Conservation (phyloP, 441 rosid species). For the Populus trichocarpa region DNA sequence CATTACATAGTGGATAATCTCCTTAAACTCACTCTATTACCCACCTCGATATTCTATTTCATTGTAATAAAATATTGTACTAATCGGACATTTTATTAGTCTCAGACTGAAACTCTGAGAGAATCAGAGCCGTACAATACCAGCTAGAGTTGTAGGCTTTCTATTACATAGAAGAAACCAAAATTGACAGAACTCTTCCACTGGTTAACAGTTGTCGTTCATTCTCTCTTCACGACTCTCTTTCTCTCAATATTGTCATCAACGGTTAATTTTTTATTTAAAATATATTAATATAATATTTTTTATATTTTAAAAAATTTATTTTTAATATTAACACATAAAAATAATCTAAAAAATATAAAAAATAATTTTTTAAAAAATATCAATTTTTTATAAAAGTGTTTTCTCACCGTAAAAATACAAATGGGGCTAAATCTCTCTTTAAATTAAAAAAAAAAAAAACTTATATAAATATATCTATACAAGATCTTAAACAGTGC, state of each 20-base stretch:
- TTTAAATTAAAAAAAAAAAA: not conserved
- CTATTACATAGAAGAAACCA: conserved; percentile 31
- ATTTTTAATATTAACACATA: no score
- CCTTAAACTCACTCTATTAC: conserved; percentile 22
- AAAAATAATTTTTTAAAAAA: no score
- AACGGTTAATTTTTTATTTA: no score
- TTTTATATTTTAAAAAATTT: no score
- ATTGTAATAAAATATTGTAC: not conserved
- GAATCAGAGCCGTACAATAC: conserved; percentile 51
- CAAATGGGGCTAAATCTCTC: not conserved
- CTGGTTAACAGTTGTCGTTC: conserved; percentile 50
- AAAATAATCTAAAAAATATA: no score
- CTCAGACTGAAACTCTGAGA: conserved; percentile 32
- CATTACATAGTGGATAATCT: conserved; percentile 39
- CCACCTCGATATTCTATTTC: conserved; percentile 33
- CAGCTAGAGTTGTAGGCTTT: conserved; percentile 32
- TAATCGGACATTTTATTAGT: not conserved
- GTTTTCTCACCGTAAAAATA: no score
- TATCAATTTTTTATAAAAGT: no score
- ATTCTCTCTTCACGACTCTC: conserved; percentile 17
- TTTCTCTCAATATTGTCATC: not conserved
- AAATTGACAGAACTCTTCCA: conserved; percentile 35
- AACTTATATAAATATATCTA: conserved; percentile 42
- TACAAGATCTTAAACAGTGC: conserved; percentile 43
- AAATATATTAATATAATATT: no score